Evolutionary conservation across 371 early-diverging fungal genomes (phyloP).

Genomic region (Actinomortierella wolfii): DNA sequence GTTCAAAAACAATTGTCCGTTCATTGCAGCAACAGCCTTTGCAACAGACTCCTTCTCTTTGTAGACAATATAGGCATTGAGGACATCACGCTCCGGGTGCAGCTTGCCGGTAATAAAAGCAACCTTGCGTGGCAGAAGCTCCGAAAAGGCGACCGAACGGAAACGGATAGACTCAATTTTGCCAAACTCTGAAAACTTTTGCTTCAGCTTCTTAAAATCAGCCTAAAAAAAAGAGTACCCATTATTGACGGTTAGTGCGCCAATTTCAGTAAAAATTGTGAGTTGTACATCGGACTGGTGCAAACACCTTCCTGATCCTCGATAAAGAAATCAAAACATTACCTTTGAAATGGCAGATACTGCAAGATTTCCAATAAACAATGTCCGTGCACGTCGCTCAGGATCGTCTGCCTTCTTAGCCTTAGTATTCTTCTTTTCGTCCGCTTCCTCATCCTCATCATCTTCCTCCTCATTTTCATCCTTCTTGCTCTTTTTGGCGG

Average conservation of each 20-base stretch:
- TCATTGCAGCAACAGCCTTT: constrained; percentile 65
- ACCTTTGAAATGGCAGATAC: constrained; percentile 68
- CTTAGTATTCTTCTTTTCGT: constrained; percentile 17
- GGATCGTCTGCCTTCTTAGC: constrained; percentile 53
- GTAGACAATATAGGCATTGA: constrained; percentile 92
- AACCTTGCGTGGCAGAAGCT: constrained; percentile 70
- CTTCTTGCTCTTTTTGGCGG: constrained; percentile 27
- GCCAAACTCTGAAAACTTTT: constrained; percentile 73
- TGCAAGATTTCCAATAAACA: constrained; percentile 86
- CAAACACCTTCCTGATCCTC: neutral
- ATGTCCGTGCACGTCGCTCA: constrained; percentile 62
- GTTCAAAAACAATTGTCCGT: constrained; percentile 82
- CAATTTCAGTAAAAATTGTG: no score
- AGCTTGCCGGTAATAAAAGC: constrained; percentile 79
- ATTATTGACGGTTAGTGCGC: neutral
- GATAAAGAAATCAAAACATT: constrained; percentile 2
- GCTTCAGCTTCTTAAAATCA: constrained; percentile 63
- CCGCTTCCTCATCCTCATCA: constrained; percentile 19
- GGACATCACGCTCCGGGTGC: constrained; percentile 79
- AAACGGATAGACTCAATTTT: constrained; percentile 86
- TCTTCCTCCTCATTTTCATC: constrained; percentile 24
- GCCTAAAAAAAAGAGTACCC: constrained; percentile 34
- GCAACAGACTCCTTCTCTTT: constrained; percentile 60
- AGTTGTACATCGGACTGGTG: neutral
- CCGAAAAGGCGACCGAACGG: constrained; percentile 83